Evolutionary conservation across 306 rosid species (phyloP).

Genomic region (Cucurbita pepo): DNA sequence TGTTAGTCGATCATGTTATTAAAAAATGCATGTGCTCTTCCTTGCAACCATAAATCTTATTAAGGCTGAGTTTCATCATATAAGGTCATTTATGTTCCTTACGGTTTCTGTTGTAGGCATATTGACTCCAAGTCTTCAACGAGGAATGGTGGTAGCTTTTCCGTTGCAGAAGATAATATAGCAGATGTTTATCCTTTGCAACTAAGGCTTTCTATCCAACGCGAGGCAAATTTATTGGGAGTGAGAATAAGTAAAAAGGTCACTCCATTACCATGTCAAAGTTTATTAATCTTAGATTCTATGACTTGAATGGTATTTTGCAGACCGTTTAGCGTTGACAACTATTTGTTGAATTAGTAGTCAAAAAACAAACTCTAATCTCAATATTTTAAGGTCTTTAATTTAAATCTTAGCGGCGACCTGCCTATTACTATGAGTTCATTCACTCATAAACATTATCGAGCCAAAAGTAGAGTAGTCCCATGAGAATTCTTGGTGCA

Average conservation of each 20-base stretch:
- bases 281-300: conserved; percentile 1
- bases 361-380: not conserved
- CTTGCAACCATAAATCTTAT: not conserved
- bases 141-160: conserved; percentile 57
- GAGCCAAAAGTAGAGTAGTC: not conserved
- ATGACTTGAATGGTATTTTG: not conserved
- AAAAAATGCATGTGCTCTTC: not conserved
- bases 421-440: not conserved
- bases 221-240: conserved; percentile 61
- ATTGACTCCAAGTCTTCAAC: conserved; percentile 48
- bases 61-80: not conserved
- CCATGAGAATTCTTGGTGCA: not conserved
- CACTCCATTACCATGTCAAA: not conserved
- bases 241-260: conserved; percentile 94
- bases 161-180: conserved; percentile 62
- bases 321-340: not conserved
- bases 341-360: not conserved
- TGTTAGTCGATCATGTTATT: not conserved
- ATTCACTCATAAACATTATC: not conserved
- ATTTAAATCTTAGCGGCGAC: not conserved
- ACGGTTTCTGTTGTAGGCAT: conserved; percentile 35
- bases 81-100: not conserved
- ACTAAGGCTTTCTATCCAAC: conserved; percentile 66
- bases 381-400: not conserved
- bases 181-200: conserved; percentile 87